A percentile compares a stretch with the other conserved stretches of the same genome.
Conservation (phyloP, 805 yeast species). For the Saturnispora serradocipensis region DNA sequence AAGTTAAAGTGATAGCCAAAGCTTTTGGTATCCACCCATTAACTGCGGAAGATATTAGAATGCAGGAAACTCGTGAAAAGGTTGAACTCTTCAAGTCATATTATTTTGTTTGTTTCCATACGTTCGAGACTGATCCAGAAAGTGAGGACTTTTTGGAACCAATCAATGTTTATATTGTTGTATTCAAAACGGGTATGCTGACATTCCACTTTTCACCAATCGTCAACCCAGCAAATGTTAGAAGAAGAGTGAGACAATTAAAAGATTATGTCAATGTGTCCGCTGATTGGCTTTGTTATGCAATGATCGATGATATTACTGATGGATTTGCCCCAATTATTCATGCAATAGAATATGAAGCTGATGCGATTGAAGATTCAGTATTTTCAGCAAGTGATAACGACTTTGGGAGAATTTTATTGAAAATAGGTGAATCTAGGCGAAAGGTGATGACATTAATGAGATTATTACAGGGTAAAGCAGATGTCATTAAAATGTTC, state of each 20-base stretch:
- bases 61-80: slow-evolving; percentile 95
- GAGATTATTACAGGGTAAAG: slow-evolving; percentile 85
- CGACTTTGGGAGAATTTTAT: slow-evolving; percentile 70
- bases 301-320: slow-evolving; percentile 73
- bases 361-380: slow-evolving; percentile 75
- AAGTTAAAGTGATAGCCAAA: slow-evolving; percentile 84
- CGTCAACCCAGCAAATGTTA: slow-evolving; percentile 62
- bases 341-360: slow-evolving; percentile 68
- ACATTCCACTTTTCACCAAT: slow-evolving; percentile 66
- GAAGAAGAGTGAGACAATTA: slow-evolving; percentile 74
- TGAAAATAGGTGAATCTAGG: slow-evolving; percentile 80
- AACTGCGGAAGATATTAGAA: slow-evolving; percentile 93
- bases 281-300: slow-evolving; percentile 79
- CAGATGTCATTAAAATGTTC: slow-evolving; percentile 93
- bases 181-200: slow-evolving; percentile 56
- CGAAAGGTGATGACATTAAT: slow-evolving; percentile 86
- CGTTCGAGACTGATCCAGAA: slow-evolving; percentile 80
- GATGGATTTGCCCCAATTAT: slow-evolving; percentile 80
- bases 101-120: slow-evolving; percentile 94
- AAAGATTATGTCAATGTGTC: slow-evolving; percentile 70
- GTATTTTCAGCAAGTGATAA: slow-evolving; percentile 72
- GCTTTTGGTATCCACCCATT: slow-evolving; percentile 97
- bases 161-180: slow-evolving; percentile 65
- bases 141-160: slow-evolving; percentile 80
- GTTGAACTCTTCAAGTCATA: slow-evolving; percentile 85